Conservation (phyloP, 805 yeast species). For the Zygosaccharomyces gambellarensis region DNA sequence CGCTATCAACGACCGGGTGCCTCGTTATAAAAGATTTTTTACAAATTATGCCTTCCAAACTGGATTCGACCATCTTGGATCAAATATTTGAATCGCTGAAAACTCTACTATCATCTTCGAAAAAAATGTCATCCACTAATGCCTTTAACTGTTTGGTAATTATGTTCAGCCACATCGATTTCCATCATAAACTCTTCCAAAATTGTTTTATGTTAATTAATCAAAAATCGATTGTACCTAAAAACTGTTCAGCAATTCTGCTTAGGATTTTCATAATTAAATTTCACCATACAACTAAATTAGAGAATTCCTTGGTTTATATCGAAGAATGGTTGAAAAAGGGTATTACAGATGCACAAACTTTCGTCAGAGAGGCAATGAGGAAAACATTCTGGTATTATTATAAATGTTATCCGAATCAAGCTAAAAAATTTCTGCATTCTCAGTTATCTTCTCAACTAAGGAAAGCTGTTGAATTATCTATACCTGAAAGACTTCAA, state of each 20-base stretch:
- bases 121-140: constrained; percentile 36
- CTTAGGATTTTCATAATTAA: constrained; percentile 55
- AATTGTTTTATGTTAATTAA: constrained; percentile 47
- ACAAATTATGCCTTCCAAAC: constrained; percentile 20
- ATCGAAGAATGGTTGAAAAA: constrained; percentile 49
- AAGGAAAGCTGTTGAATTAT: constrained; percentile 57
- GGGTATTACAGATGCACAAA: constrained; percentile 74
- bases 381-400: constrained; percentile 72
- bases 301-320: constrained; percentile 35
- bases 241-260: constrained; percentile 68
- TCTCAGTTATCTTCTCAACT: constrained; percentile 27
- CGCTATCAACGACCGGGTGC: constrained; percentile 71
- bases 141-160: constrained; percentile 42
- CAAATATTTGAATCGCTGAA: constrained; percentile 33
- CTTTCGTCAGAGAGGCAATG: constrained; percentile 70
- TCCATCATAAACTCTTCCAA: constrained; percentile 46
- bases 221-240: constrained; percentile 70
- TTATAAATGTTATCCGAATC: constrained; percentile 47
- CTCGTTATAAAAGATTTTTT: constrained; percentile 65
- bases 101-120: constrained; percentile 37
- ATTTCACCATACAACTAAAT: constrained; percentile 36
- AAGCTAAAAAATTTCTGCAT: constrained; percentile 41
- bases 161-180: constrained; percentile 51
- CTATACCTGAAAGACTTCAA: constrained; percentile 42
- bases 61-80: constrained; percentile 34